Evolutionary conservation across 1,284 basidiomycete species (phyloP), one percentile per base, ranked within the genome.

Genomic region (Leccinum holopus): DNA sequence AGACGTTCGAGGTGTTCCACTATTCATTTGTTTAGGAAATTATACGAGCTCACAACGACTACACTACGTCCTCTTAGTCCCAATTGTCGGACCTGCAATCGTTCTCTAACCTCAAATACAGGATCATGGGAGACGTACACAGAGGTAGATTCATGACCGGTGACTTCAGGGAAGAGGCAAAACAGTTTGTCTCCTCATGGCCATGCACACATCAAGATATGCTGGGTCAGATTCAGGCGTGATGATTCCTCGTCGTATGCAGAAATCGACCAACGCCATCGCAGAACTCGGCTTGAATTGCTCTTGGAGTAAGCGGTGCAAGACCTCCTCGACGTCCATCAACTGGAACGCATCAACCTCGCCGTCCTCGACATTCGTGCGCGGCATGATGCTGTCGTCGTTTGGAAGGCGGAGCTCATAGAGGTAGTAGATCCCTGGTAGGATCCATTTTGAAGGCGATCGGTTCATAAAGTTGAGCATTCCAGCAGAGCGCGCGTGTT

Each of bases 211-310:
- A 28, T 77, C 76, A 1, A 72, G 69, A 62, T 76, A 81, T 30
- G 65, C 69, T 7, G 77, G 72, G 67, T 85, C 83, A 32, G 79
- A 68, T 57, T 70, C 68, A 74, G 66, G 80, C 1, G 82, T 82
- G 37, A 84, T 71, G 52, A 80, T 72, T 2, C 82, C 82, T 60
- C 82, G 82, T 57, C 82, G 76, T 53, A 84, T 72, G 63, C 84
- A 72, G 68, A 85, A 85, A 65, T 84, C 81, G 28, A 85, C 73
- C 55, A 85, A 72, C 5, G 82, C 81, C 64, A 85, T 70, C 7
- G 81, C 84, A 62, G 82, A 85, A 65, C 83, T 84, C 8, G 82
- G 78, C 67, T 85, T 85, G 76, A 85, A 85, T 59, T 76, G 70
- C 30, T 77, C 76, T 5, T 71, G 69, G 5, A 79, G 66, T 7